Evolutionary conservation across 495 filamentous ascomycete species (phyloP), one percentile per base, ranked within the genome.

Genomic region (Neurospora sp.): DNA sequence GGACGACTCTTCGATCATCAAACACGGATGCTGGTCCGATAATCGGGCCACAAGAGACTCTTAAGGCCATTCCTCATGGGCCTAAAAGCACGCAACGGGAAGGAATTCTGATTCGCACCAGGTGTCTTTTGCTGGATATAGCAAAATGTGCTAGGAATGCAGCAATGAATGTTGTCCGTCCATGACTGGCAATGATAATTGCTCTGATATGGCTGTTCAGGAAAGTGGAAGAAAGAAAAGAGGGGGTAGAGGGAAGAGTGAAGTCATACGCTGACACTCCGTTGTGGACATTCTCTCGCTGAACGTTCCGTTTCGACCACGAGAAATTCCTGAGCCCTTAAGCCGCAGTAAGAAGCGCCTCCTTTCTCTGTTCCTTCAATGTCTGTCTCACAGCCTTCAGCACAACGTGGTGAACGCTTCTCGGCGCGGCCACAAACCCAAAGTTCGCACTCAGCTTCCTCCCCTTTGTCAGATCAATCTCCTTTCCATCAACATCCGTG

Each of bases 401-500:
- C 9, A 86, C 83, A 16, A 53, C 38, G 22, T 74, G 75, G 44
- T 87, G 84, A 10, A 82, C 53, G 0, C 68, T 73, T 70, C 69
- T 71, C 3, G 82, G 83, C 0, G 85, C 83, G 12, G 85, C 85
- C 10, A 86, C 81, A n/a, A 87, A 85, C 2, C 85, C 85, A 42
- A 78, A 82, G 75, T 87, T 87, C n/a, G 40, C 77, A n/a, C 69
- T 73, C 73, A 87, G 79, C 74, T 81, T 83, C 74, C 86, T 78
- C 48, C 85, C 85, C 5, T 74, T 74, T 14, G 69, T 70, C 77
- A 85, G 79, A 77, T 88, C 82, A 73, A 88, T 85, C 9, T 83
- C 81, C 71, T 81, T 85, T 5, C 89, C 86, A 69, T 89, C 80
- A 3, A 92, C 79, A 74, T 93, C 90, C 0, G 87, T 91, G 20